phyloP scores from a whole-genome alignment of 148 eudicot genomes.

The Chenopodium quinoa region DNA sequence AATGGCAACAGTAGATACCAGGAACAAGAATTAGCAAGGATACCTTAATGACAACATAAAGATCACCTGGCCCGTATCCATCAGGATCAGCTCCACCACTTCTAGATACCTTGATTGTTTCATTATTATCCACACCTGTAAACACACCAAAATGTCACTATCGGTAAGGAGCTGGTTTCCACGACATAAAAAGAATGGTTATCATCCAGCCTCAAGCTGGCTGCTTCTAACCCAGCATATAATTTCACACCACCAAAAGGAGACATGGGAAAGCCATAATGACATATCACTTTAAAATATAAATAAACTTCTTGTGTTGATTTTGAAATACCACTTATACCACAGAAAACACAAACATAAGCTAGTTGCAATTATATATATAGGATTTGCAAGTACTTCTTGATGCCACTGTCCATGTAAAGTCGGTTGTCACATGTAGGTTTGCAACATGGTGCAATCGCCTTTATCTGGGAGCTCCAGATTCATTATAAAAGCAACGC shows the following conservation, averaged over 20 bases:
- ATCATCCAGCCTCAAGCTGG: not conserved
- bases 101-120: constrained; percentile 62
- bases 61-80: constrained; percentile 87
- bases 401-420: no score
- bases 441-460: no score
- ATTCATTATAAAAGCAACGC: no score
- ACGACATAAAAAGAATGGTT: not conserved
- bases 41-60: constrained; percentile 75
- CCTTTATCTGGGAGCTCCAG: no score
- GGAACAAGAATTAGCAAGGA: not conserved
- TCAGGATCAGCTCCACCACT: constrained; percentile 96
- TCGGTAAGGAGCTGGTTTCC: not conserved
- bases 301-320: not conserved
- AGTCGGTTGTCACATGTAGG: no score
- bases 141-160: not conserved
- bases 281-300: not conserved
- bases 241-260: not conserved
- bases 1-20: not conserved
- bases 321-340: not conserved
- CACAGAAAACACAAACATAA: not conserved
- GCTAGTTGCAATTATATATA: not conserved
- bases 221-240: not conserved
- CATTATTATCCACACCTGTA: constrained; percentile 76
- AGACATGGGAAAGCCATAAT: not conserved
- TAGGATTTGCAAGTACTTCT: no score